A percentile compares a stretch with the other conserved stretches of the same genome.
These are phyloP conservation scores for Quercus wislizeni DNA, from an alignment of 306 rosid species.

Conservation along the genomic window DNA sequence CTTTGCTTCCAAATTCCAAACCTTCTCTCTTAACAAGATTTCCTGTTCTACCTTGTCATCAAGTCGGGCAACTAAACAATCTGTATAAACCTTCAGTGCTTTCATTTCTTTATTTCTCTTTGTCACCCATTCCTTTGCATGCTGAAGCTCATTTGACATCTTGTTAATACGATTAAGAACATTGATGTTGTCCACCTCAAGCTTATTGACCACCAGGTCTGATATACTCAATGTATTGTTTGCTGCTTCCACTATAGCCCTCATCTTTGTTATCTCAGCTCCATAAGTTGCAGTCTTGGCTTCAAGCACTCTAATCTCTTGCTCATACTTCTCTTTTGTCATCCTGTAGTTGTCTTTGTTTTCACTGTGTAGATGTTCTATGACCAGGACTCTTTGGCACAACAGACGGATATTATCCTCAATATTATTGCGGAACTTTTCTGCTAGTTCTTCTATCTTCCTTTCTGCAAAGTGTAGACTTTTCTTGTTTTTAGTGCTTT, in stretches of 20 bases:
- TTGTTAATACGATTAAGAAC: slow-evolving; percentile 27
- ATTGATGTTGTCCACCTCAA: slow-evolving; percentile 33
- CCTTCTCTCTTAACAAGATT: slow-evolving; percentile 41
- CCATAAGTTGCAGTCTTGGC: slow-evolving; percentile 35
- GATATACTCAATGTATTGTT: slow-evolving; percentile 16
- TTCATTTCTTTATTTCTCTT: slow-evolving; percentile 34
- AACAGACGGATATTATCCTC: slow-evolving; percentile 59
- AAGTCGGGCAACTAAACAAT: slow-evolving; percentile 23
- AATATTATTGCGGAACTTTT: slow-evolving; percentile 35
- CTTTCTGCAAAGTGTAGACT: slow-evolving; percentile 36
- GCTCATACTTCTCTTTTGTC: slow-evolving; percentile 34
- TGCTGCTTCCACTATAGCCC: slow-evolving; percentile 4
- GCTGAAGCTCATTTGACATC: slow-evolving; percentile 38
- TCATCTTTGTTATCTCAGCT: slow-evolving; percentile 25
- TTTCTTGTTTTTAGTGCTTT: slow-evolving; percentile 19
- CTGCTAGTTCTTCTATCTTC: slow-evolving; percentile 60
- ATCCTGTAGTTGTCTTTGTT: slow-evolving; percentile 47
- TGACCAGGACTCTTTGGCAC: slow-evolving; percentile 55
- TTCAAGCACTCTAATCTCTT: slow-evolving; percentile 37
- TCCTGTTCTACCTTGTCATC: slow-evolving; percentile 54
- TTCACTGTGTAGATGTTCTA: slow-evolving; percentile 67
- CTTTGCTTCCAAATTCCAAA: slow-evolving; percentile 56
- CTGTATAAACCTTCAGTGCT: slow-evolving; percentile 24
- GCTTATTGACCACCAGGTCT: slow-evolving; percentile 20
- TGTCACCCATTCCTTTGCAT: slow-evolving; percentile 44